Evolutionary conservation across 2,329 filamentous ascomycete genomes (phyloP).

Genomic region (Byssochlamys sp.): DNA sequence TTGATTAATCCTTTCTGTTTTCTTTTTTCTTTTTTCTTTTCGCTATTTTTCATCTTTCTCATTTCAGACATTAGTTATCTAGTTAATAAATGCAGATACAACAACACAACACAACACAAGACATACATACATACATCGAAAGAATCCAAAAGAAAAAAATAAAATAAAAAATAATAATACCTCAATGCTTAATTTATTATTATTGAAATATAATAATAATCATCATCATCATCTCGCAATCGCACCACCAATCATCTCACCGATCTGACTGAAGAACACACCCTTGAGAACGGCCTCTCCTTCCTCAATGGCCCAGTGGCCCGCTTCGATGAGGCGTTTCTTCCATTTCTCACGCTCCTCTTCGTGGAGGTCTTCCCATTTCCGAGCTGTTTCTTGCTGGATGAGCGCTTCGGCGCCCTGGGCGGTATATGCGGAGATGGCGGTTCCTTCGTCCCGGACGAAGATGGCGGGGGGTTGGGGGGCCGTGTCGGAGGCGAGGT

Average conservation of each 20-base stretch:
- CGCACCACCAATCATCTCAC: slow-evolving; percentile 46
- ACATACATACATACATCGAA: no score
- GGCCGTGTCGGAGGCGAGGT: slow-evolving; percentile 7
- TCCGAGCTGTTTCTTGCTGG: slow-evolving; percentile 16
- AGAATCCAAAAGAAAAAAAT: background rate
- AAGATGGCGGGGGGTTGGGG: slow-evolving; percentile 13
- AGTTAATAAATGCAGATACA: no score
- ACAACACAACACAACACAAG: no score
- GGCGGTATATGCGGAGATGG: background rate
- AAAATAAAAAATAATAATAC: slow-evolving; percentile 3
- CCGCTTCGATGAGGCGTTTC: slow-evolving; percentile 55
- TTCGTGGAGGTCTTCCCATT: slow-evolving; percentile 61
- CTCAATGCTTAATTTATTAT: no score
- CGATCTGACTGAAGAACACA: slow-evolving; percentile 66
- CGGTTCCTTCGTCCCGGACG: slow-evolving; percentile 8
- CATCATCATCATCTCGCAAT: slow-evolving; percentile 1
- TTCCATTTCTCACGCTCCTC: slow-evolving; percentile 61
- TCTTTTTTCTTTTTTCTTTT: slow-evolving; percentile 1
- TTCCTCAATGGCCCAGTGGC: slow-evolving; percentile 70
- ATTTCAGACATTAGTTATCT: background rate
- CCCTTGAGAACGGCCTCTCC: slow-evolving; percentile 68
- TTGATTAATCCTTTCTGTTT: slow-evolving; percentile 1
- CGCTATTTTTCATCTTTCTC: slow-evolving; percentile 1
- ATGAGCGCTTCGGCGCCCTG: slow-evolving; percentile 1
- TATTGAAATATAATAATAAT: background rate